Evolutionary conservation across 306 rosid species (phyloP), one percentile per base, ranked within the genome.

Genomic region (Glycine tomentella): DNA sequence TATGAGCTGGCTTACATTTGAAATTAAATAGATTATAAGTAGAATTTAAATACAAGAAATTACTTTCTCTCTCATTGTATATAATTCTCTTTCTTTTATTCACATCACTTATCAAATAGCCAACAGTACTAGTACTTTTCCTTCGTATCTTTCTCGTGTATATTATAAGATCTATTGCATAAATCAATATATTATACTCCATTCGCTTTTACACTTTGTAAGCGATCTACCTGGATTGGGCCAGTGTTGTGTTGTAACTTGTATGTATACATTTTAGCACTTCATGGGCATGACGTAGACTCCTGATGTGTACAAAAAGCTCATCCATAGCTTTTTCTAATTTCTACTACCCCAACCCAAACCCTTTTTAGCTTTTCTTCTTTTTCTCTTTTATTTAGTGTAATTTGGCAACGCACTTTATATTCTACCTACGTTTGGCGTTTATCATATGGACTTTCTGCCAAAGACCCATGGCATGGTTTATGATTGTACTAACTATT

Each of bases 231-330:
- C 84, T 82, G 84, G 87, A 85, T 45, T 82, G 87, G 85, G 83
- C 89, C 87, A 80, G 56, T 67, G 7, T 42, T 49, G 20, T 42
- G 7, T 42, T 49, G 20, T 20, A 20, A 0, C 20, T 0, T 20
- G 20, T 42, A 63, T 79, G 20, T 34, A 52, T 79, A 72, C 80
- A 71, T 64, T 50, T 79, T 71, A 81, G 57, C 80, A 61, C 13
- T 36, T 57, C 75, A 76, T 38, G 72, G 76, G 78, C 83, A 74
- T 86, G 89, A 83, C 84, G 87, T 87, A 85, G 80, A 88, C 86
- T 76, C 81, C 20, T 89, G 91, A 88, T 83, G 89, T 87, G 83
- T 81, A 87, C 91, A 88, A 88, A 84, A 90, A 83, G 94, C 88
- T 88, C 16, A 78, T 69, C 81, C 72, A 34, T 76, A 82, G 82